Conservation (phyloP, 2,329 filamentous ascomycete species). For the Penicillium sclerotiorum region DNA sequence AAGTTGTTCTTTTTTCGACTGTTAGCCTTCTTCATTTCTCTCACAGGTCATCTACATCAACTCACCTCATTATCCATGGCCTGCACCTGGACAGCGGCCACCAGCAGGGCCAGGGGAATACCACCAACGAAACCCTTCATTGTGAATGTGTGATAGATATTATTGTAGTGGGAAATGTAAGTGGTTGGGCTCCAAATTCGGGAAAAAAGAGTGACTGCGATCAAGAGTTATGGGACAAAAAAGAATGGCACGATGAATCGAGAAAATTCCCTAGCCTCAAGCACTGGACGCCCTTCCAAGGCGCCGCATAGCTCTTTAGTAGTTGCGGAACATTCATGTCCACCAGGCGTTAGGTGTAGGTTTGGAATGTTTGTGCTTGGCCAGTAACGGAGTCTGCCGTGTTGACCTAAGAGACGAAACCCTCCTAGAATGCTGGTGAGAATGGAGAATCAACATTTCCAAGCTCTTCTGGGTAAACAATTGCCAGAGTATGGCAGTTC, state of each 20-base stretch:
- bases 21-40: neutral
- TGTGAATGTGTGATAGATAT: slow-evolving; percentile 13
- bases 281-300: neutral
- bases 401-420: slow-evolving; percentile 1
- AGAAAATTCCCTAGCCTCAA: slow-evolving; percentile 10
- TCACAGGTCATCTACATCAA: neutral
- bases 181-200: slow-evolving; percentile 2
- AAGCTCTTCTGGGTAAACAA: slow-evolving; percentile 15
- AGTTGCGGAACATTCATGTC: slow-evolving; percentile 21
- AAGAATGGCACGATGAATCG: slow-evolving; percentile 22
- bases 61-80: slow-evolving; percentile 22
- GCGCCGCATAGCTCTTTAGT: slow-evolving; percentile 25
- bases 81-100: slow-evolving; percentile 33
- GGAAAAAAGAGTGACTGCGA: slow-evolving; percentile 25
- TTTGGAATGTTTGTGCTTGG: slow-evolving; percentile 19
- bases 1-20: slow-evolving; percentile 2
- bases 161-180: slow-evolving; percentile 8
- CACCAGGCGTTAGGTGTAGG: slow-evolving; percentile 5
- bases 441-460: slow-evolving; percentile 18
- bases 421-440: slow-evolving; percentile 24
- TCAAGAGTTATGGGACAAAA: slow-evolving; percentile 14
- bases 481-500: neutral
- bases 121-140: slow-evolving; percentile 43
- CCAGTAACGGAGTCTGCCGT: slow-evolving; percentile 3
- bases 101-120: slow-evolving; percentile 40